Conservation (phyloP, 164 flowering plant species). For the Tetracentron sinense region DNA sequence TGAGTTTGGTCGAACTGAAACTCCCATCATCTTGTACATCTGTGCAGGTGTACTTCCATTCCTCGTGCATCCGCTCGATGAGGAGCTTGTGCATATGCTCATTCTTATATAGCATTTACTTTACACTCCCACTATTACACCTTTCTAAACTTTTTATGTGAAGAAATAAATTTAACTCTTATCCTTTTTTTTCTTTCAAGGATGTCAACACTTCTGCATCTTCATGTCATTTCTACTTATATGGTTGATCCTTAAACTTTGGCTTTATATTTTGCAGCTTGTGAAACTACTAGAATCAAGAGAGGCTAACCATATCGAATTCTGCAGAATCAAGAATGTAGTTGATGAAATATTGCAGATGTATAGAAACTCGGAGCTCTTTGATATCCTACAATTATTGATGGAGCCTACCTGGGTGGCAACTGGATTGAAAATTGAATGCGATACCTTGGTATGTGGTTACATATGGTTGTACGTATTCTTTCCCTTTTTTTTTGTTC, state of each 20-base stretch:
- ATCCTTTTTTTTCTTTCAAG: too few relatives aligned
- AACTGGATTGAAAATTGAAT: slow-evolving; percentile 83
- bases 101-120: too few relatives aligned
- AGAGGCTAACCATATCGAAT: slow-evolving; percentile 93
- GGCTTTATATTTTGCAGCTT: slow-evolving; percentile 53
- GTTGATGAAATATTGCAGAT: slow-evolving; percentile 75
- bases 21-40: too few relatives aligned
- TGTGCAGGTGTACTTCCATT: too few relatives aligned
- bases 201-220: background rate
- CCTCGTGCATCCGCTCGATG: too few relatives aligned
- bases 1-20: too few relatives aligned
- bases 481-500: background rate
- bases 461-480: background rate
- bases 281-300: slow-evolving; percentile 85
- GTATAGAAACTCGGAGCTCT: slow-evolving; percentile 62
- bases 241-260: slow-evolving; percentile 1
- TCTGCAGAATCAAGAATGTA: slow-evolving; percentile 80
- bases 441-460: slow-evolving; percentile 68
- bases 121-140: too few relatives aligned
- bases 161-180: too few relatives aligned
- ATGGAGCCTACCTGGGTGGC: slow-evolving; percentile 87
- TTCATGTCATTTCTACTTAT: background rate
- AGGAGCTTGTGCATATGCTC: too few relatives aligned
- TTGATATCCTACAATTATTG: slow-evolving; percentile 51
- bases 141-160: too few relatives aligned